These are phyloP conservation scores for Cladosporium sp. DNA, from an alignment of 2,329 filamentous ascomycete species.

Conservation along the genomic window DNA sequence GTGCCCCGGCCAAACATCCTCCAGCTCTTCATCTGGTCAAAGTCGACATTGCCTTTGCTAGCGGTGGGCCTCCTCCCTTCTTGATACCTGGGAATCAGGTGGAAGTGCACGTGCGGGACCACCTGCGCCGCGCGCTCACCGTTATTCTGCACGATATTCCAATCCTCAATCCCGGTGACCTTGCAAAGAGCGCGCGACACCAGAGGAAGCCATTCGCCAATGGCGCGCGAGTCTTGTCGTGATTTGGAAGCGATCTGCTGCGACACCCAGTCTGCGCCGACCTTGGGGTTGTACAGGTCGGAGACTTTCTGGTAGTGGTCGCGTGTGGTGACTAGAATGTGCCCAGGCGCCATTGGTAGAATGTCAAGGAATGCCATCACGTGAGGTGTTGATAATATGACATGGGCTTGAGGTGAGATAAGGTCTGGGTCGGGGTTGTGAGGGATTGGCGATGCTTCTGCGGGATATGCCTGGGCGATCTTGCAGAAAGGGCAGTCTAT, in stretches of 20 bases:
- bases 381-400: conserved; percentile 76
- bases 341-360: conserved; percentile 79
- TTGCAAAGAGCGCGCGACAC: conserved; percentile 70
- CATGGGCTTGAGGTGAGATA: conserved; percentile 45
- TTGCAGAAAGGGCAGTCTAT: conserved; percentile 60
- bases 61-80: conserved; percentile 57
- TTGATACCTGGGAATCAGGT: conserved; percentile 77
- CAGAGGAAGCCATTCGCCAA: conserved; percentile 63
- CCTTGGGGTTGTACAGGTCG: conserved; percentile 54
- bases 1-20: conserved; percentile 80
- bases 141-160: conserved; percentile 98
- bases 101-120: conserved; percentile 91
- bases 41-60: conserved; percentile 51
- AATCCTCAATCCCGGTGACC: conserved; percentile 74
- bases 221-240: conserved; percentile 30
- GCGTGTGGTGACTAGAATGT: conserved; percentile 80
- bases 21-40: conserved; percentile 60
- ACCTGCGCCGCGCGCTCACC: conserved; percentile 86
- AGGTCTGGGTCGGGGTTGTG: conserved; percentile 39
- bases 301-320: conserved; percentile 76
- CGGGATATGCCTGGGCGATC: conserved; percentile 56
- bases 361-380: conserved; percentile 92
- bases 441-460: conserved; percentile 31
- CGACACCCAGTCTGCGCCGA: conserved; percentile 25
- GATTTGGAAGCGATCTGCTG: conserved; percentile 25